These are phyloP conservation scores for Neocatenulostroma microsporum DNA, from an alignment of 2,329 filamentous ascomycete species.

Conservation along the genomic window DNA sequence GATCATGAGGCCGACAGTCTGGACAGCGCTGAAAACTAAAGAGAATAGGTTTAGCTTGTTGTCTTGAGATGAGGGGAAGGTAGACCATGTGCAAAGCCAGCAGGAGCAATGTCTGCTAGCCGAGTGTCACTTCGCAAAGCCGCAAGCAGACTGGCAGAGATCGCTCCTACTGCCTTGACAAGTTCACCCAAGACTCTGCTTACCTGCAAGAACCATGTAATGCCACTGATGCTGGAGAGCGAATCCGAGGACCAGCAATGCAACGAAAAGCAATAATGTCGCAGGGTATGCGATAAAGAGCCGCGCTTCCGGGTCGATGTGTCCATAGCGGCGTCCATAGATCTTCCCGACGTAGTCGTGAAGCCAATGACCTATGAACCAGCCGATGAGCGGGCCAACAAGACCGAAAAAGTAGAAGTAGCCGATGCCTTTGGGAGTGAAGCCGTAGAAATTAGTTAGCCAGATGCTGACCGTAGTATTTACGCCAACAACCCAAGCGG, in stretches of 20 bases:
- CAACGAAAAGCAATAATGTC: constrained; percentile 43
- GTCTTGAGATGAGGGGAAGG: no score
- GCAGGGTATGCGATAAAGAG: constrained; percentile 43
- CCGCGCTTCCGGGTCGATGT: constrained; percentile 52
- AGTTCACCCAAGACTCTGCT: no score
- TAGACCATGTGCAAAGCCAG: constrained; percentile 3
- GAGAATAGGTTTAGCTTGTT: no score
- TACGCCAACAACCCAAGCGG: constrained; percentile 21
- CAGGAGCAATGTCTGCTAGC: constrained; percentile 35
- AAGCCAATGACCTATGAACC: constrained; percentile 49
- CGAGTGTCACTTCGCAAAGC: no score
- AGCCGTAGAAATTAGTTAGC: constrained; percentile 31
- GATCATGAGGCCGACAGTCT: constrained; percentile 51
- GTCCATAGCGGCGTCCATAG: constrained; percentile 41
- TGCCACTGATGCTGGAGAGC: constrained; percentile 43
- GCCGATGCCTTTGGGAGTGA: constrained; percentile 41
- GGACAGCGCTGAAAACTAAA: constrained; percentile 50
- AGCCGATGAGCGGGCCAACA: constrained; percentile 47
- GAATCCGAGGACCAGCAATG: constrained; percentile 48
- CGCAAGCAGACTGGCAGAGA: no score
- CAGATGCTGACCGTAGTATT: constrained; percentile 21
- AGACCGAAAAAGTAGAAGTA: constrained; percentile 54
- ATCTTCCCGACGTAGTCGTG: constrained; percentile 44
- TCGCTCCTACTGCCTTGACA: no score
- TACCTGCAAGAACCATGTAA: no score